phyloP scores from a whole-genome alignment of 1,284 basidiomycete genomes.

The Wolfiporia cocos region DNA sequence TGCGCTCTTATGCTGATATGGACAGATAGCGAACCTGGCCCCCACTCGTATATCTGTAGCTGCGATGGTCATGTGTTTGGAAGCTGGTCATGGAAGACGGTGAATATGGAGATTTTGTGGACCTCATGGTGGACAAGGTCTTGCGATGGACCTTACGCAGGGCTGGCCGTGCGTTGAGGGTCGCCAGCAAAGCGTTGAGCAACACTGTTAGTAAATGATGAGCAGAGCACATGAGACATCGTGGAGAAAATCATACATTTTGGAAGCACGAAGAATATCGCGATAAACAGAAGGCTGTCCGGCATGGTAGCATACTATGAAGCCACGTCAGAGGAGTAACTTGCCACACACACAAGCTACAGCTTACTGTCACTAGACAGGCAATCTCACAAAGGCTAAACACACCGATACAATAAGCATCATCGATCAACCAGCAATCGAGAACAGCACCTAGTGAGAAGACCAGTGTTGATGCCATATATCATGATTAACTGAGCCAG shows the following conservation, averaged over 20 bases:
- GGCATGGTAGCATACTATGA: conserved; percentile 5
- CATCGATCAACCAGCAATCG: background rate
- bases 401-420: background rate
- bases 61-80: too few species aligned
- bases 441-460: conserved; percentile 1
- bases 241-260: conserved; percentile 1
- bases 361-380: conserved; percentile 5
- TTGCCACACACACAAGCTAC: background rate
- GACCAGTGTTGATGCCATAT: conserved; percentile 5
- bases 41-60: too few species aligned
- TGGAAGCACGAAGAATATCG: conserved; percentile 9
- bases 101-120: too few species aligned
- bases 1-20: too few species aligned
- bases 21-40: too few species aligned
- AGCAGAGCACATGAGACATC: background rate
- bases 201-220: conserved; percentile 1
- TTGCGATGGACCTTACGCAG: too few species aligned
- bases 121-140: too few species aligned
- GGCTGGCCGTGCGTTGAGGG: conserved; percentile 3
- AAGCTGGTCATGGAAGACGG: too few species aligned
- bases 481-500: conserved; percentile 1
- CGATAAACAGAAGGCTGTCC: conserved; percentile 6
- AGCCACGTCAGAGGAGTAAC: background rate
- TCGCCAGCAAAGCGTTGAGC: conserved; percentile 7
- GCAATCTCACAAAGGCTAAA: conserved; percentile 4